Evolutionary conservation across 345 rosid species (phyloP).

Genomic region (Alliaria petiolata): DNA sequence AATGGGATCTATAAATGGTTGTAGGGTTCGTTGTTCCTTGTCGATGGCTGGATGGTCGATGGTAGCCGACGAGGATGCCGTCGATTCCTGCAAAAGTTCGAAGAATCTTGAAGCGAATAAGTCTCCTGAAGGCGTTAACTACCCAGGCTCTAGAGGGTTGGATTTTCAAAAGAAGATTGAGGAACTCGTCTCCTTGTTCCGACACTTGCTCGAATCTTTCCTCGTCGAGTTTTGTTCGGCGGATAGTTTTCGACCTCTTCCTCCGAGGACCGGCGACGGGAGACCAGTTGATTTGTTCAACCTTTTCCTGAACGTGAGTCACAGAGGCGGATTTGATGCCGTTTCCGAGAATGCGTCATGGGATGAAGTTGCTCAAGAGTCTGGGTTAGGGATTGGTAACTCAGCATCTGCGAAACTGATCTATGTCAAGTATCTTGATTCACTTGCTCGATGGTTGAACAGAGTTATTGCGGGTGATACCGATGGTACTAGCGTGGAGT

Average conservation of each 20-base stretch:
- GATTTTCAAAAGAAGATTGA: slow-evolving; percentile 10
- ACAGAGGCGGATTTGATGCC: slow-evolving; percentile 43
- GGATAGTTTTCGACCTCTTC: slow-evolving; percentile 30
- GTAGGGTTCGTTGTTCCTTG: slow-evolving; percentile 34
- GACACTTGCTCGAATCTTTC: slow-evolving; percentile 29
- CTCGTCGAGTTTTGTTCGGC: slow-evolving; percentile 26
- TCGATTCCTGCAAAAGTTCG: slow-evolving; percentile 23
- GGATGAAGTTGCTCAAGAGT: slow-evolving; percentile 49
- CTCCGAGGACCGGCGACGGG: slow-evolving; percentile 61
- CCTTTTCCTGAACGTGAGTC: slow-evolving; percentile 45
- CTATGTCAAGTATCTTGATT: slow-evolving; percentile 47
- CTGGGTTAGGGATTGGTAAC: slow-evolving; percentile 35
- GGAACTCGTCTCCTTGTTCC: slow-evolving; percentile 29
- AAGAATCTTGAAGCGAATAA: slow-evolving; percentile 11
- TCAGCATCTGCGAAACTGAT: slow-evolving; percentile 42
- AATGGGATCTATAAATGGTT: slow-evolving; percentile 30
- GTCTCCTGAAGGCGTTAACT: not conserved
- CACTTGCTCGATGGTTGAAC: slow-evolving; percentile 44
- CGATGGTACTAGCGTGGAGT: slow-evolving; percentile 10
- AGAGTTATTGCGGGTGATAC: slow-evolving; percentile 22
- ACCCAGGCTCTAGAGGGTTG: slow-evolving; percentile 2
- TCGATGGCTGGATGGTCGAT: slow-evolving; percentile 52
- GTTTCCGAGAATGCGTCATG: slow-evolving; percentile 45
- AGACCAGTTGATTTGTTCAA: slow-evolving; percentile 45
- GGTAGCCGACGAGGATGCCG: slow-evolving; percentile 29